Conservation (phyloP, 2,329 filamentous ascomycete species). For the Sphaceloma murrayae region DNA sequence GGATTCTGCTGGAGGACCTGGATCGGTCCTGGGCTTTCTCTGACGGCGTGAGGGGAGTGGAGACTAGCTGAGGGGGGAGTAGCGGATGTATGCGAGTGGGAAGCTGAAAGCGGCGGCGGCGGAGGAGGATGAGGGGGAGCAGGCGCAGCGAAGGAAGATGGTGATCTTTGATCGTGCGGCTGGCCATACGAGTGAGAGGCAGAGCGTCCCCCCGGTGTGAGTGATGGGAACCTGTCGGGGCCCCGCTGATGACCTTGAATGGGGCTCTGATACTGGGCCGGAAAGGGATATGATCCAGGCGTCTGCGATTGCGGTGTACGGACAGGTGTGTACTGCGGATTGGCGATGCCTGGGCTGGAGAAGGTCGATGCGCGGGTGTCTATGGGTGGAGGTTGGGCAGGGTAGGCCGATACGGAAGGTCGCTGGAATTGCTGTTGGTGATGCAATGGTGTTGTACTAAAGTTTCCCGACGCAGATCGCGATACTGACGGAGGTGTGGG, state of each 20-base stretch:
- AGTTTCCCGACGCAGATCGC: conserved; percentile 14
- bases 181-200: conserved; percentile 20
- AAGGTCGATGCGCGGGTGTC: conserved; percentile 21
- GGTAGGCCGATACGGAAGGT: conserved; percentile 17
- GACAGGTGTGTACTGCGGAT: conserved; percentile 25
- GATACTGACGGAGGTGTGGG: conserved; percentile 12
- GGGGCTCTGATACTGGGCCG: conserved; percentile 24
- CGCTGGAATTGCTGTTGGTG: conserved; percentile 17
- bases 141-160: conserved; percentile 17
- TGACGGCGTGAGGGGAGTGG: conserved; percentile 26
- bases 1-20: conserved; percentile 28
- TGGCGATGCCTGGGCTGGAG: conserved; percentile 20
- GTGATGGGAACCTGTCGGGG: conserved; percentile 4
- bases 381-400: conserved; percentile 19
- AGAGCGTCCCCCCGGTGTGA: conserved; percentile 2
- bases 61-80: conserved; percentile 28
- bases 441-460: conserved; percentile 15
- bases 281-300: conserved; percentile 19
- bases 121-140: no score
- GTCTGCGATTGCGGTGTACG: conserved; percentile 23
- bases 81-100: conserved; percentile 24
- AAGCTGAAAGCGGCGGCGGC: conserved; percentile 14
- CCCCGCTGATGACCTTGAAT: conserved; percentile 21
- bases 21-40: conserved; percentile 25
- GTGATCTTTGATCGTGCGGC: conserved; percentile 18